phyloP scores from a whole-genome alignment of 164 flowering plant species.

The Vitis labrusca region DNA sequence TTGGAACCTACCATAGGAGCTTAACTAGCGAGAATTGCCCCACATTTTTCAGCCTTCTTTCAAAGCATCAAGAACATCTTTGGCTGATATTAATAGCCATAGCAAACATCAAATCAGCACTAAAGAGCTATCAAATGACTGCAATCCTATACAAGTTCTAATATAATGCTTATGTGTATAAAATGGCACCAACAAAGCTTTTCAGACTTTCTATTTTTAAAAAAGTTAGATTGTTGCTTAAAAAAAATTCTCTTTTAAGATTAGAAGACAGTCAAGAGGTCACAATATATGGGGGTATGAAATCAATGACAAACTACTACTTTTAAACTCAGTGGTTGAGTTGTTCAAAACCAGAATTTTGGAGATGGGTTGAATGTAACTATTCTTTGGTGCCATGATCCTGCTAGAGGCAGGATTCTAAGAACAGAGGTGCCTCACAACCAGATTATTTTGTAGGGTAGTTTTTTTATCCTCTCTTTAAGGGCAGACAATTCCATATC shows the following conservation, averaged over 20 bases:
- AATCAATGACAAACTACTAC: too few species aligned
- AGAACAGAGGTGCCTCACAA: too few species aligned
- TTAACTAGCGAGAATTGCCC: neutral
- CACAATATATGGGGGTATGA: too few species aligned
- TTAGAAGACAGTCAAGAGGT: too few species aligned
- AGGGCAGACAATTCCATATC: too few species aligned
- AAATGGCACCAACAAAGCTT: neutral
- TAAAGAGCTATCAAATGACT: too few species aligned
- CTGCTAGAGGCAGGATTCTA: neutral
- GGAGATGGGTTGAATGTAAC: neutral
- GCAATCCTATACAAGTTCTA: too few species aligned
- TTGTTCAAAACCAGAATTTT: neutral
- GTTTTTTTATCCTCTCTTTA: too few species aligned
- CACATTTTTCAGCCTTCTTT: neutral
- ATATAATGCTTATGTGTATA: neutral
- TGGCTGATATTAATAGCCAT: neutral
- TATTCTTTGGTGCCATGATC: neutral
- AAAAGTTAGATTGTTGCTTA: too few species aligned
- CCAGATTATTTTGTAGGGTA: too few species aligned
- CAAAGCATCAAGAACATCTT: neutral
- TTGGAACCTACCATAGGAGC: neutral
- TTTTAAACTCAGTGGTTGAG: neutral
- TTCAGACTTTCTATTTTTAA: too few species aligned
- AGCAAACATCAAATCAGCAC: neutral
- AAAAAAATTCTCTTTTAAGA: too few species aligned